Conservation (phyloP, 164 flowering plant species). For the grape (Vitis vinifera) region ASM3070453v1 NC_081810.1:4618001-4618500, state of each 20-base stretch:
- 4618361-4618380: neutral
- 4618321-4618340: conserved; percentile 79
- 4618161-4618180: too few relatives aligned
- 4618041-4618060: neutral
- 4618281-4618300: conserved; percentile 64
- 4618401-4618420: too few relatives aligned
- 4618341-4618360: conserved; percentile 32
- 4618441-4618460: too few relatives aligned
- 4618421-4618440: too few relatives aligned
- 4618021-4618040: too few relatives aligned
- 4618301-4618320: conserved; percentile 72
- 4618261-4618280: conserved; percentile 56
- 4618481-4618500: too few relatives aligned
- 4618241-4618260: conserved; percentile 56
- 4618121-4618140: neutral
- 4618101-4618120: neutral
- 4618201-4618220: conserved; percentile 24
- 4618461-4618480: too few relatives aligned
- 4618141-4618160: too few relatives aligned
- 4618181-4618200: conserved; percentile 32
- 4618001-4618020: neutral
- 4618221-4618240: conserved; percentile 36
- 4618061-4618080: neutral
- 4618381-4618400: neutral
- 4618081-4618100: too few relatives aligned